phyloP scores from a whole-genome alignment of 768 basidiomycete genomes.

The Aureoboletus auriporus region DNA sequence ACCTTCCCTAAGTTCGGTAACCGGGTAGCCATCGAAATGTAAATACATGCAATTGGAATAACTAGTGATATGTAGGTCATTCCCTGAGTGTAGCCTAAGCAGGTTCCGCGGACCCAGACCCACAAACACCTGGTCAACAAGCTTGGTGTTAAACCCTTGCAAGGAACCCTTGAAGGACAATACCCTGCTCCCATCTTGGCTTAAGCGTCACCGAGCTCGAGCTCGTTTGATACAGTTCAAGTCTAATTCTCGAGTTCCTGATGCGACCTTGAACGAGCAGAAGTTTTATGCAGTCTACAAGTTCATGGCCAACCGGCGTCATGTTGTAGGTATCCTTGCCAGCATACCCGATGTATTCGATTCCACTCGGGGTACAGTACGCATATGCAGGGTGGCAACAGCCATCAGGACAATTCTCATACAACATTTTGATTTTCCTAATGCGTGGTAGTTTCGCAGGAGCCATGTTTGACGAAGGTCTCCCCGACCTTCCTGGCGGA shows the following conservation, averaged over 20 bases:
- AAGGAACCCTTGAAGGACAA: conserved; percentile 38
- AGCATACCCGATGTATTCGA: not conserved
- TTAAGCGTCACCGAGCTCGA: conserved; percentile 34
- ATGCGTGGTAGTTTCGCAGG: conserved; percentile 35
- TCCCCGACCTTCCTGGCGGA: conserved; percentile 38
- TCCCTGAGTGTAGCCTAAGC: not conserved
- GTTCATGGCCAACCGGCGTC: conserved; percentile 40
- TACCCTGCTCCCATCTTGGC: conserved; percentile 44
- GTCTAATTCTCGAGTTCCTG: conserved; percentile 28
- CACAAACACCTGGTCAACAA: conserved; percentile 50
- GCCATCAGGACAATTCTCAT: conserved; percentile 39
- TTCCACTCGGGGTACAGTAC: conserved; percentile 36
- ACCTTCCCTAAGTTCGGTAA: conserved; percentile 28
- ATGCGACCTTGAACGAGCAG: conserved; percentile 40
- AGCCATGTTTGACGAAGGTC: conserved; percentile 49
- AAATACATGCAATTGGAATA: conserved; percentile 27
- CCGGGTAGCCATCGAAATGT: conserved; percentile 38
- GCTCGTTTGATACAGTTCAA: conserved; percentile 41
- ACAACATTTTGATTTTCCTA: conserved; percentile 48
- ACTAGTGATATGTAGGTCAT: conserved; percentile 31
- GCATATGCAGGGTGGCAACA: conserved; percentile 49
- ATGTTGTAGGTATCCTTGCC: conserved; percentile 38
- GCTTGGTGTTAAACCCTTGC: conserved; percentile 38
- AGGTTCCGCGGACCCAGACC: conserved; percentile 39
- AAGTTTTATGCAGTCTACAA: conserved; percentile 40